Base-by-base conservation (phyloP, 352 stramenopile genomes). In the Phytophthora boehmeriae region DNA sequence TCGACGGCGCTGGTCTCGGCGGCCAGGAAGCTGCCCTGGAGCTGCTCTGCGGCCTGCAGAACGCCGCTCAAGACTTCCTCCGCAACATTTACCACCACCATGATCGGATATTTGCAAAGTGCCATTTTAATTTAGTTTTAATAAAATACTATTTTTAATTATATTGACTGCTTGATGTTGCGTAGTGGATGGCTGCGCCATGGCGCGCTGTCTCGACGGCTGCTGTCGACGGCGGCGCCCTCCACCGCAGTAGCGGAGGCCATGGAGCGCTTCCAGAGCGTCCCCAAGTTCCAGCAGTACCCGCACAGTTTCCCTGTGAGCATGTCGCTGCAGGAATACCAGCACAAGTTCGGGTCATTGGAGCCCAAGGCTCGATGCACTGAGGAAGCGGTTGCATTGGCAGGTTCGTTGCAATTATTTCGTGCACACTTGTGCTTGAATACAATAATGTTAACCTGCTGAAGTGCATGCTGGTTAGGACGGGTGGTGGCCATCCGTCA, bases 401-500 rank as follows among this genome's bases (percentile, higher is more conserved):
- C 83, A 49, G 83, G 75, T 83, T 52, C 13, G 9, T 52, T 48
- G n/a, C 30, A 38, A 47, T 54, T 16, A 20, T 48, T 36, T 36
- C 2, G 34, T 17, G 2, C 8, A 38, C 8, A 60, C 32, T 39
- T 39, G 39, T 1, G 4, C 53, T 4, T 41, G 27, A 45, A 13
- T 36, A 34, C 39, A 45, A 23, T 27, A 48, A 23, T 22, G 28
- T 25, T 22, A 49, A 14, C 5, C 35, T 17, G 43, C 22, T 34
- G 16, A 55, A 52, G 17, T 20, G 43, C 39, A 35, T 32, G 34
- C 25, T 59, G 34, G 23, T 27, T 36, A 86, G 80, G 81, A 50
- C 83, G 86, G 22, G 82, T 94, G 36, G 75, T 90, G 48, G 83
- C 83, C 13, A 94, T 92, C 57, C 83, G 86, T 25, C 75, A 78